Base-by-base conservation (phyloP, 2,329 filamentous ascomycete species). In the Monilinia vaccinii-corymbosi region DNA sequence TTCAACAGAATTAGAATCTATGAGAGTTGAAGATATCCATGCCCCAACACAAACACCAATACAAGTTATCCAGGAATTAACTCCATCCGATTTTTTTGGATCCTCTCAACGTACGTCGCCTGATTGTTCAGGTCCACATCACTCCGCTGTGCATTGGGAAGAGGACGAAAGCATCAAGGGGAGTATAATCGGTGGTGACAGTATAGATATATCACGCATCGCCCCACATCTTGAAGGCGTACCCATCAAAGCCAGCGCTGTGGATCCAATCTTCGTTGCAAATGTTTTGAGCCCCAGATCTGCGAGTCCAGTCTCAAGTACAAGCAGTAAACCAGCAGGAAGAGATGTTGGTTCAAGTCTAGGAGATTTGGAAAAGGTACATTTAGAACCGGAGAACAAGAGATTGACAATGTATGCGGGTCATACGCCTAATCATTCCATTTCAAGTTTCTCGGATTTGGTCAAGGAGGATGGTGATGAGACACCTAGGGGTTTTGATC, bases 351-450 rank as follows among this genome's bases (percentile, higher is more conserved):
- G 25, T 4, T 32, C 9, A 21, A 45, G 28, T 42, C 61, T 60
- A 36, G 56, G 5, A 31, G 40, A 28, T 38, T 60, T 60, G 31
- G 56, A 53, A 52, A 66, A 64, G 8, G 38, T 28, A 60, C 69
- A 23, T 64, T 61, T 18, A 51, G 64, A 67, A 32, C 67, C 68
- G 16, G 81, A 79, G 66, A 74, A 75, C 47, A 75, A 73, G 52
- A 76, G 83, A 48, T 76, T 84, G 45, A 83, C 77, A 0, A 81
- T 86, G 77, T 79, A 85, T 69, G 83, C 83, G 23, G 83, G 83
- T 1, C 83, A 85, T 70, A 85, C 83, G 1, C 83, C 83, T 8
- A 84, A 78, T 55, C 82, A 84, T 68, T 76, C 74, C 3, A 69
- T 75, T 25, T 83, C 81, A 1, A 72, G 83, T 13, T 82, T 82